Evolutionary conservation across 1,284 basidiomycete genomes (phyloP), one percentile per base, ranked within the genome.

Genomic region (Singerocomus rubriflavus): DNA sequence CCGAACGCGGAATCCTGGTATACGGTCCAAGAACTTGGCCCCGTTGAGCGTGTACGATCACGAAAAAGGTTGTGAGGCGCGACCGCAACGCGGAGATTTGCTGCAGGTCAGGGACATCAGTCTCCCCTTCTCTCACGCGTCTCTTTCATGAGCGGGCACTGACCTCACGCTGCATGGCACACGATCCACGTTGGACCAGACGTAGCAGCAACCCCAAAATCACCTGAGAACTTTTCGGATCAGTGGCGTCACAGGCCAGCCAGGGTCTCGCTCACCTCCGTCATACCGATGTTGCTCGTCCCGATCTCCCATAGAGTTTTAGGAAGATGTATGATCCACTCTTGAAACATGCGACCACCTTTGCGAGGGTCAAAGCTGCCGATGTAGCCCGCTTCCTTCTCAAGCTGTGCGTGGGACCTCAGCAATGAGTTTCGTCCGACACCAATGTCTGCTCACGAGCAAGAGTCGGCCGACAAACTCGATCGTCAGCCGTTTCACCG

Each of bases 221-320:
- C 13, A 72, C 71, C 85, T 88, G 38, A 51, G 48, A 33, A 16
- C 43, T 16, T 9, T 45, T 50, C 48, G 21, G 33, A 44, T 50
- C 53, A 54, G 62, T 11, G 21, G 26, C 54, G 16, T 60, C 40
- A 49, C 35, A 2, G 10, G n/a, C 25, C 34, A 25, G 10, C 36
- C 16, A n/a, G 21, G n/a, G 21, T 31, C 16, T 13, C 32, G 6
- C 76, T 56, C 48, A 85, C 84, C 74, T 86, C 81, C 0, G 82
- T 82, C 6, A 77, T 71, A 4, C 65, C 57, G 9, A 79, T 62
- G 59, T 89, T 80, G 44, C 70, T 79, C 13, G 70, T 69, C 1
- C 85, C 86, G 7, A 90, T 68, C 68, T 96, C 92, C 93, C 93
- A 96, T 2, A 96, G 72, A 8, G 78, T 78, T 64, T 82, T 85